Evolutionary conservation across 768 basidiomycete genomes (phyloP).

Genomic region (Rhodosporidiobolus sp.): DNA sequence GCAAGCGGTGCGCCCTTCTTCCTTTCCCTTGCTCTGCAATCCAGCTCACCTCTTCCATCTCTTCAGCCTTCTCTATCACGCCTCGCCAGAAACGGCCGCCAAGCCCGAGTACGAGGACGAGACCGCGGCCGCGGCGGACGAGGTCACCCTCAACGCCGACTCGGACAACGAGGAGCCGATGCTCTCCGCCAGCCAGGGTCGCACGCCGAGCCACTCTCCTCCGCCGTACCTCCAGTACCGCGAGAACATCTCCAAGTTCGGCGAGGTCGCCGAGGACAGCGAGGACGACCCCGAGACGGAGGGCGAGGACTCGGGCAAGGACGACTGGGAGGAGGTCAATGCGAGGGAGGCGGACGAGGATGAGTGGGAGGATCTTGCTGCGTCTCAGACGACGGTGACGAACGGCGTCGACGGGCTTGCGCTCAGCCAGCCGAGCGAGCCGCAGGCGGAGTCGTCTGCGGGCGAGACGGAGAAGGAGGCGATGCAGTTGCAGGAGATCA

Average conservation of each 20-base stretch:
- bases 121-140: neutral
- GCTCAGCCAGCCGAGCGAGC: no score
- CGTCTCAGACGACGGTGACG: neutral
- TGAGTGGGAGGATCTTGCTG: neutral
- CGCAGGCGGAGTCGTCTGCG: neutral
- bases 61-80: slow-evolving; percentile 12
- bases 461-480: neutral
- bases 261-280: neutral
- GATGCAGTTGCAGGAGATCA: neutral
- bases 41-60: no score
- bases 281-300: slow-evolving; percentile 13
- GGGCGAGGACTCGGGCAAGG: neutral
- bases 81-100: slow-evolving; percentile 5
- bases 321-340: neutral
- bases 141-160: neutral
- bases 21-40: neutral
- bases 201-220: neutral
- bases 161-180: slow-evolving; percentile 1
- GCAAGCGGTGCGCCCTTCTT: slow-evolving; percentile 31
- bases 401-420: neutral
- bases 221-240: neutral
- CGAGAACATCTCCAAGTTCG: neutral
- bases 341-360: slow-evolving; percentile 4
- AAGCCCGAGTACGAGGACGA: neutral
- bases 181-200: neutral